Conservation (phyloP, 305 asterid species). For the Fraxinus nigra region DNA sequence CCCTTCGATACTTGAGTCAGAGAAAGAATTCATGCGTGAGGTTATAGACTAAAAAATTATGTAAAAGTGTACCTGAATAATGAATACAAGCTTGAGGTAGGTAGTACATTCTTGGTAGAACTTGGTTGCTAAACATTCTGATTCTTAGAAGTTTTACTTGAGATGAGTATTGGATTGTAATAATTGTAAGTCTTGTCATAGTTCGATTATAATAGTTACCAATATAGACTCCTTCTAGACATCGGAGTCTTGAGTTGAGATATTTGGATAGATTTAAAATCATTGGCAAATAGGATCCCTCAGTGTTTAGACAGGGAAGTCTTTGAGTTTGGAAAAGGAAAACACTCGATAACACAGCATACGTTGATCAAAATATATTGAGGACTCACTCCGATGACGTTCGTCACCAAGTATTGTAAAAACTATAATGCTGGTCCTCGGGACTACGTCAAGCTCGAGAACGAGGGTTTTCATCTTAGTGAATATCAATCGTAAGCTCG, state of each 20-base stretch:
- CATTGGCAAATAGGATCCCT: not conserved
- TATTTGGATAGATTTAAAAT: too few species aligned
- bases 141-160: not conserved
- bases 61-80: not conserved
- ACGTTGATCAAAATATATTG: not conserved
- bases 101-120: not conserved
- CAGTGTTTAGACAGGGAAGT: not conserved
- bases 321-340: not conserved
- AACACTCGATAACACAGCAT: not conserved
- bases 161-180: not conserved
- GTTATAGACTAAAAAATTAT: not conserved
- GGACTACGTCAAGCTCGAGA: not conserved
- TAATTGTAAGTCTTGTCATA: not conserved
- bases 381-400: not conserved
- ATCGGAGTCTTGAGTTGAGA: not conserved
- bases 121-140: not conserved
- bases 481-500: not conserved
- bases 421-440: not conserved
- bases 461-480: not conserved
- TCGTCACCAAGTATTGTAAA: not conserved
- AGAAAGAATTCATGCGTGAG: not conserved
- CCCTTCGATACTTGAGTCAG: not conserved
- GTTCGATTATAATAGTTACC: not conserved
- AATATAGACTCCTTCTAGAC: not conserved
- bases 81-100: not conserved